A percentile compares a stretch with the other conserved stretches of the same genome.
phyloP scores from a whole-genome alignment of 768 basidiomycete species.

The Panaeolus papilionaceus region DNA sequence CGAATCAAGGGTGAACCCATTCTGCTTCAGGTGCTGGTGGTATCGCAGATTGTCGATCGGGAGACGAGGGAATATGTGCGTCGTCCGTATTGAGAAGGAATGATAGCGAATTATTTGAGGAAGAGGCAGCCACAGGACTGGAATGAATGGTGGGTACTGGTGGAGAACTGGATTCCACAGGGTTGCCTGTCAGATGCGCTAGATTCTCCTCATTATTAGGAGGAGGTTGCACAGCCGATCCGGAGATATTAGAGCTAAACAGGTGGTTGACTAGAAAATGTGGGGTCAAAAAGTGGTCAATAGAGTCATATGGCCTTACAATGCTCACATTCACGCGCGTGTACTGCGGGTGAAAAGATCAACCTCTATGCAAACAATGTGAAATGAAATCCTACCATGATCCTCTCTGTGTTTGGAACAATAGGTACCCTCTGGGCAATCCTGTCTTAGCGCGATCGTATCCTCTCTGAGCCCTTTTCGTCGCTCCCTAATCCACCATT shows the following conservation, averaged over 20 bases:
- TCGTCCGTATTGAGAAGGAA: conserved; percentile 34
- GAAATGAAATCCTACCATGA: conserved; percentile 51
- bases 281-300: conserved; percentile 18
- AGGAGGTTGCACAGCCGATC: conserved; percentile 7
- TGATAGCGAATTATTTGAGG: conserved; percentile 31
- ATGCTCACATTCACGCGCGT: conserved; percentile 77
- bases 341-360: conserved; percentile 46
- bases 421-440: conserved; percentile 67
- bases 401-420: conserved; percentile 69
- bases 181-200: conserved; percentile 18
- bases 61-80: conserved; percentile 9
- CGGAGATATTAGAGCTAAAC: conserved; percentile 30
- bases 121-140: conserved; percentile 21
- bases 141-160: conserved; percentile 11
- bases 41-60: conserved; percentile 13
- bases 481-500: conserved; percentile 86
- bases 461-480: conserved; percentile 69
- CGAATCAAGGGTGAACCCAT: conserved; percentile 2
- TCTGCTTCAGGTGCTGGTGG: background rate
- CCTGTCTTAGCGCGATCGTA: conserved; percentile 59
- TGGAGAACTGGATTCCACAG: conserved; percentile 16
- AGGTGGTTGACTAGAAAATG: conserved; percentile 48
- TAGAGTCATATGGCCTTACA: conserved; percentile 2
- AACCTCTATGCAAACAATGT: conserved; percentile 5
- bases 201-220: conserved; percentile 7